Conservation (phyloP, 495 filamentous ascomycete genomes). For the Aspergillus funiculosus region DNA sequence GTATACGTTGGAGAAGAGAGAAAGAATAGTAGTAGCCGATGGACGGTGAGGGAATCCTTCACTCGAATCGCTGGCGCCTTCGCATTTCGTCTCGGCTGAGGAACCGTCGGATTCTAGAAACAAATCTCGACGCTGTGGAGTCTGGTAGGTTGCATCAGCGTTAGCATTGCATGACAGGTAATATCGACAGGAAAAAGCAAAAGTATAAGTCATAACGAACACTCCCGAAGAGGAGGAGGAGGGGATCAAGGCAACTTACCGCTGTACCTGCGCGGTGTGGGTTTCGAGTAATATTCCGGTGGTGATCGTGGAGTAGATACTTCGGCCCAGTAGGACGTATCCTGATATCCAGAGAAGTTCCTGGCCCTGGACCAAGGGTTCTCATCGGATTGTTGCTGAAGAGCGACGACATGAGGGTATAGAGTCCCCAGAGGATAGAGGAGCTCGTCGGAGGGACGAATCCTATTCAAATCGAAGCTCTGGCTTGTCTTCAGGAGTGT, state of each 20-base stretch:
- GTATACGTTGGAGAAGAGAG: background rate
- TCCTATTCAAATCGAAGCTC: slow-evolving; percentile 25
- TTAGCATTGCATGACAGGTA: slow-evolving; percentile 11
- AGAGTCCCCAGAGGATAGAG: slow-evolving; percentile 36
- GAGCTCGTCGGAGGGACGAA: slow-evolving; percentile 30
- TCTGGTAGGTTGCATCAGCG: slow-evolving; percentile 2
- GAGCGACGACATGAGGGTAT: slow-evolving; percentile 38
- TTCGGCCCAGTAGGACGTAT: slow-evolving; percentile 36
- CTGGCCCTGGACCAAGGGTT: slow-evolving; percentile 25
- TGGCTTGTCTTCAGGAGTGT: slow-evolving; percentile 11
- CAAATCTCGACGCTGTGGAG: slow-evolving; percentile 10
- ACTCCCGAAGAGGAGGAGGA: background rate
- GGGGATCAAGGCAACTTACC: slow-evolving; percentile 23
- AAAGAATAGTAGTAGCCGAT: too few species aligned
- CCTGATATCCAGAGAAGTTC: slow-evolving; percentile 36
- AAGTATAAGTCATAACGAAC: background rate
- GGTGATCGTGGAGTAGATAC: slow-evolving; percentile 29
- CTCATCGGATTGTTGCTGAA: slow-evolving; percentile 33
- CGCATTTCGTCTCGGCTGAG: slow-evolving; percentile 12
- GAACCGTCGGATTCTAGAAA: slow-evolving; percentile 13
- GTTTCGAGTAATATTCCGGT: slow-evolving; percentile 19
- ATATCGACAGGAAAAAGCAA: slow-evolving; percentile 6
- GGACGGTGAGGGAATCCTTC: background rate
- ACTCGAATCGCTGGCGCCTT: slow-evolving; percentile 6
- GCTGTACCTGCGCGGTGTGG: slow-evolving; percentile 20